Conservation (phyloP, 352 stramenopile genomes). For the Phytophthora sp. region DNA sequence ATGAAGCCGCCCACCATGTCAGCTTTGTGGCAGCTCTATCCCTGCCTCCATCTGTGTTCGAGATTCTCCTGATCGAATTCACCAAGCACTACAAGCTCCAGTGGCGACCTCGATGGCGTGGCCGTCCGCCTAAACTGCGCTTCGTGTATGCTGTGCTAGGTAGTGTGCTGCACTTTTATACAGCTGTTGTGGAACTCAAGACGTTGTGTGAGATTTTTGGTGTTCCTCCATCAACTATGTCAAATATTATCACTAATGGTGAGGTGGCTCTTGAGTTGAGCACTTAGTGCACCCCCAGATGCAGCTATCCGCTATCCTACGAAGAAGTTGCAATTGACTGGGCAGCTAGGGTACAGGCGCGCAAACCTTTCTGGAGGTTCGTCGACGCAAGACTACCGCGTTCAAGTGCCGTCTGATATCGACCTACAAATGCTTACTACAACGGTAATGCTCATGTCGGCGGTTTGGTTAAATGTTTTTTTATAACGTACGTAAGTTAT, state of each 20-base stretch:
- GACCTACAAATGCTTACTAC: not conserved
- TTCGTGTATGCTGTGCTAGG: not conserved
- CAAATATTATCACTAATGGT: not conserved
- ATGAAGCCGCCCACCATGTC: not conserved
- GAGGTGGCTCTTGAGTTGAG: not conserved
- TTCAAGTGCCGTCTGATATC: not conserved
- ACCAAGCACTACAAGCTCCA: conserved; percentile 6
- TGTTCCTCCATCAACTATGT: not conserved
- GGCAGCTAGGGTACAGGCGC: not conserved
- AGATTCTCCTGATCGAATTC: not conserved
- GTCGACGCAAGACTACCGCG: not conserved
- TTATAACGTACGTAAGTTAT: too few relatives aligned
- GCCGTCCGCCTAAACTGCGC: not conserved
- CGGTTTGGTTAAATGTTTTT: not conserved
- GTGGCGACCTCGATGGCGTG: not conserved
- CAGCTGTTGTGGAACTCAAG: not conserved
- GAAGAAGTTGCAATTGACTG: not conserved
- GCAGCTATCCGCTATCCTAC: not conserved
- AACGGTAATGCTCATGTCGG: too few relatives aligned
- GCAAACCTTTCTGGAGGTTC: not conserved
- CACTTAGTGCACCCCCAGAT: not conserved
- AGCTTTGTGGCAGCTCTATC: not conserved
- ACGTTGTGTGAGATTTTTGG: not conserved
- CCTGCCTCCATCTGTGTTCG: not conserved
- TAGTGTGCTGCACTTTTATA: not conserved